These are phyloP conservation scores for Talaromyces sp. DNA, from an alignment of 2,329 filamentous ascomycete genomes.

Conservation along the genomic window DNA sequence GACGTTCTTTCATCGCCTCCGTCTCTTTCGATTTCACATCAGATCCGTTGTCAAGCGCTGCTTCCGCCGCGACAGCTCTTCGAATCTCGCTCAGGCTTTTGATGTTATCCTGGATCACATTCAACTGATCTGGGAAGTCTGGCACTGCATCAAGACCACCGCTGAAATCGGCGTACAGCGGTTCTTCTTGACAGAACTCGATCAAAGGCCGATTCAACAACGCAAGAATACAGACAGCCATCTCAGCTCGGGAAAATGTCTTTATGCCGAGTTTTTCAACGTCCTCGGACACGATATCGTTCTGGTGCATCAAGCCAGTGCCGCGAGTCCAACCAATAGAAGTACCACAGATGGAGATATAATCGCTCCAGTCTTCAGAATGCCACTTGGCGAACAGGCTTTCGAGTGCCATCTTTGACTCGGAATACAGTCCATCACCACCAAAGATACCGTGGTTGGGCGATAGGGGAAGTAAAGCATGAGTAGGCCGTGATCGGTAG, in stretches of 20 bases:
- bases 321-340: conserved; percentile 99
- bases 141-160: conserved; percentile 96
- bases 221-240: conserved; percentile 97
- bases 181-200: conserved; percentile 91
- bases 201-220: conserved; percentile 92
- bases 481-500: conserved; percentile 91
- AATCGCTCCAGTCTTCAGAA: conserved; percentile 94
- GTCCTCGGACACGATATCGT: conserved; percentile 95
- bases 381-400: conserved; percentile 98
- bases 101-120: not conserved
- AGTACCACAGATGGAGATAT: conserved; percentile 95
- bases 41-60: not conserved
- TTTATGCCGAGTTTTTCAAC: conserved; percentile 95
- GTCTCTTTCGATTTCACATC: not conserved
- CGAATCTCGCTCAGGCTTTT: not conserved
- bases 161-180: conserved; percentile 95
- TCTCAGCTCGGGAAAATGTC: conserved; percentile 98
- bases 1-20: not conserved
- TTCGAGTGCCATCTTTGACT: conserved; percentile 95
- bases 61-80: not conserved
- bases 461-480: conserved; percentile 91
- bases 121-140: conserved; percentile 70
- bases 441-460: conserved; percentile 98
- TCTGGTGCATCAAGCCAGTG: conserved; percentile 94
- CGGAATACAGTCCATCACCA: conserved; percentile 95